Base-by-base conservation (phyloP, 164 flowering plant genomes). In the Kingdonia uniflora region DNA sequence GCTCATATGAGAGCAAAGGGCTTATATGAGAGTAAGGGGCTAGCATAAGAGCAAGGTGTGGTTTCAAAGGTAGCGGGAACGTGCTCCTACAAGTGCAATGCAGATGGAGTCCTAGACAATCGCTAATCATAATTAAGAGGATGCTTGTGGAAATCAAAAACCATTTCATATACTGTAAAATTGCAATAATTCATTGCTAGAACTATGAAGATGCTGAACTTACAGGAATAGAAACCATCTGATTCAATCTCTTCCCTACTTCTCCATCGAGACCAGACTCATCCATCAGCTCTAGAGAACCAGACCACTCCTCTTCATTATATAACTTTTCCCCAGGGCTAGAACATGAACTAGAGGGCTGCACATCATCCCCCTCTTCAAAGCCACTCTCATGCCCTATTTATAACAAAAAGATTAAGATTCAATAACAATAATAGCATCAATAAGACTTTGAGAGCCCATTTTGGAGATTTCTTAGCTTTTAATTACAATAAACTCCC, bases 211-310 rank as follows among this genome's bases (percentile, higher is more conserved):
- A 49, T 47, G 55, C 23, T 22, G 43, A 44, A 71, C 95, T 75
- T 75, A 91, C 98, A 65, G 94, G 96, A 59, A 84, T 64, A 38
- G 88, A 71, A 57, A 70, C 64, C 84, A 87, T 74, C 65, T 85
- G 87, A 69, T 79, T 71, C 66, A 91, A 68, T 61, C 82, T 79
- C 75, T 75, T 79, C 57, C 76, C 79, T 15, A 83, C 79, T 80
- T 91, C 98, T 29, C 79, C 95, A 65, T 91, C 95, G 39, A 79
- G 65, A 11, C 57, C 63, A 61, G 65, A 67, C 50, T 74, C 92
- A 73, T 87, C 89, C 19, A 76, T 62, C 50, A 75, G 57, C 53
- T 79, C 87, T 42, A 79, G 57, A 19, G 74, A 62, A 65, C 61
- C 66, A 13, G 74, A 57, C 63, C 72, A 77, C 17, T 82, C 87